Conservation (phyloP, 2,329 filamentous ascomycete genomes). For the Pyrenochaeta sp. region DNA sequence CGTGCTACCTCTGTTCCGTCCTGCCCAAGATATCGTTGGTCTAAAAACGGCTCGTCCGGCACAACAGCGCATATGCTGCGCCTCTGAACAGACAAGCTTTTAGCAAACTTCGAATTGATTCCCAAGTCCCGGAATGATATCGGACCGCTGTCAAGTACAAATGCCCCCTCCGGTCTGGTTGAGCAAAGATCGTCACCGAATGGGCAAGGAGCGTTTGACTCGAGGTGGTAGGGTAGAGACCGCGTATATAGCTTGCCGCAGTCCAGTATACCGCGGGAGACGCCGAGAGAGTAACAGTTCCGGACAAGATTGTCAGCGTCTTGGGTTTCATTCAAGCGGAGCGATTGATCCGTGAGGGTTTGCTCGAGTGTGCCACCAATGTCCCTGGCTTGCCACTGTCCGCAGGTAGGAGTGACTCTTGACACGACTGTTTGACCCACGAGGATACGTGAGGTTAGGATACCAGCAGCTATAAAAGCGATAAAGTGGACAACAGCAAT, state of each 20-base stretch:
- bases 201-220: conserved; percentile 1
- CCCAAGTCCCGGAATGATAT: conserved; percentile 1
- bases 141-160: background rate
- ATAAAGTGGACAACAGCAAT: background rate
- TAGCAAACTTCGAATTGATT: conserved; percentile 4
- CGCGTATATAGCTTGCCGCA: conserved; percentile 4
- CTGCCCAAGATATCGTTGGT: background rate
- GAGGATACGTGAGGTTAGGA: conserved; percentile 1
- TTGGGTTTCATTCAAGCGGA: conserved; percentile 1
- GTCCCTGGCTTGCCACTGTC: background rate
- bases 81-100: background rate
- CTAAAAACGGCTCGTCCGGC: conserved; percentile 1
- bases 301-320: conserved; percentile 4
- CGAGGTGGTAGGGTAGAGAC: conserved; percentile 1
- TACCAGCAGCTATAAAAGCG: conserved; percentile 3
- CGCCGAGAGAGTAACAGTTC: conserved; percentile 2
- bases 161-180: background rate
- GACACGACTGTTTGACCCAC: background rate
- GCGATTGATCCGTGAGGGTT: background rate
- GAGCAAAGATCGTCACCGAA: background rate
- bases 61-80: conserved; percentile 5
- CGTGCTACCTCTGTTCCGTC: background rate
- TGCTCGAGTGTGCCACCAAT: background rate
- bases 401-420: background rate
- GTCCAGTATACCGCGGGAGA: conserved; percentile 4